These are phyloP conservation scores for Tolypocladium sp. DNA, from an alignment of 2,329 filamentous ascomycete genomes.

Conservation along the genomic window DNA sequence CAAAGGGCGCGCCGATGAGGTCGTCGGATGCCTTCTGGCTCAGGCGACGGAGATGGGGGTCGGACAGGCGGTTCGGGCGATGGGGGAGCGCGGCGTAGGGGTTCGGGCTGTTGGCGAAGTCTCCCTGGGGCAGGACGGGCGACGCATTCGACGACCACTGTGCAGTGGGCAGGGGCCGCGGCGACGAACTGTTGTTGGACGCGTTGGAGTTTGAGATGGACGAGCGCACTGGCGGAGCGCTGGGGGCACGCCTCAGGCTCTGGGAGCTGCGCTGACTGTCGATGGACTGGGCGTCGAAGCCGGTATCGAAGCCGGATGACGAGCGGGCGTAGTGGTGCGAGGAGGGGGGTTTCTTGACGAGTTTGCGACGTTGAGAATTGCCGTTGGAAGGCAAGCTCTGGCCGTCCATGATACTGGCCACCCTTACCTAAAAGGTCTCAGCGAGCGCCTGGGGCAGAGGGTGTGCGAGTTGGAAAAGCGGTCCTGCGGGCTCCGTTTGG, in stretches of 20 bases:
- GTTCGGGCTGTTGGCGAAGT: constrained; percentile 19
- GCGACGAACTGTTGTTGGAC: constrained; percentile 38
- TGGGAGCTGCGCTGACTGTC: constrained; percentile 56
- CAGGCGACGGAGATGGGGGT: constrained; percentile 7
- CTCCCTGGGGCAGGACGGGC: constrained; percentile 33
- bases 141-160: constrained; percentile 36
- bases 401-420: constrained; percentile 36
- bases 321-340: constrained; percentile 27
- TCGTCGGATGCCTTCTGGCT: constrained; percentile 39
- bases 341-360: constrained; percentile 53
- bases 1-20: constrained; percentile 56
- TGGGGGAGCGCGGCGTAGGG: constrained; percentile 7
- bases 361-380: constrained; percentile 47
- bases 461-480: constrained; percentile 8
- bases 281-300: constrained; percentile 46
- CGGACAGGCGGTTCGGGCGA: constrained; percentile 12
- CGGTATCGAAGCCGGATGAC: constrained; percentile 41
- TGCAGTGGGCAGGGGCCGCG: constrained; percentile 32
- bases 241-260: constrained; percentile 52
- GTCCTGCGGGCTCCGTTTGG: constrained; percentile 5
- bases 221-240: constrained; percentile 43
- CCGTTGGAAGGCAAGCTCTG: constrained; percentile 33
- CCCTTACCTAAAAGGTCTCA: constrained; percentile 15
- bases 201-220: constrained; percentile 40
- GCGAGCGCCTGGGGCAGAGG: constrained; percentile 6